Percentiles rank a stretch among this genome's conserved stretches.
Conservation (phyloP, 2,329 filamentous ascomycete species). For the Penicillium oxalicum region DNA sequence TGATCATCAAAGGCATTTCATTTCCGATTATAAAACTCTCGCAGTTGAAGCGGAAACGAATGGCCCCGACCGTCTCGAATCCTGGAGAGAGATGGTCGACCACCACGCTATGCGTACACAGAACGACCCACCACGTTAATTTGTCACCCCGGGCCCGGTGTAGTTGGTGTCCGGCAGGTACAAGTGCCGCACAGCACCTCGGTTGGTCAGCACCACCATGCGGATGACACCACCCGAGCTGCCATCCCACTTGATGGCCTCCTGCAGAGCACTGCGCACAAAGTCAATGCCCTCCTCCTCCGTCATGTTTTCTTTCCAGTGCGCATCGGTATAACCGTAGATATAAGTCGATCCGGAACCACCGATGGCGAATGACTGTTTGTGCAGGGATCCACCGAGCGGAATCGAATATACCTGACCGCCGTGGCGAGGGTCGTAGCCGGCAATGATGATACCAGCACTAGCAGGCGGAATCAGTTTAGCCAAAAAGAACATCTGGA, state of each 20-base stretch:
- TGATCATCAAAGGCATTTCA: no score
- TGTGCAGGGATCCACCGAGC: conserved; percentile 92
- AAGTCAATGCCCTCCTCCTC: conserved; percentile 86
- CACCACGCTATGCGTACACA: conserved; percentile 18
- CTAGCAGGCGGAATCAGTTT: conserved; percentile 41
- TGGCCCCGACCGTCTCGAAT: not conserved
- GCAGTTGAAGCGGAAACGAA: no score
- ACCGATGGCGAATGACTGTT: conserved; percentile 91
- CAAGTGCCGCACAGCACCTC: conserved; percentile 85
- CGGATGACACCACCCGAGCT: conserved; percentile 97
- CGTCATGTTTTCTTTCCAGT: conserved; percentile 94
- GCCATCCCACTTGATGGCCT: conserved; percentile 99
- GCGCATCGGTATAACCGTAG: conserved; percentile 94
- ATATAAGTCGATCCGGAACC: conserved; percentile 98
- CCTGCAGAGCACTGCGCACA: conserved; percentile 81
- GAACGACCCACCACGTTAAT: conserved; percentile 17
- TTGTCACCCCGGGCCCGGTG: conserved; percentile 58
- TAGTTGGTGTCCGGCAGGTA: conserved; percentile 94
- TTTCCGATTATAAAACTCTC: no score
- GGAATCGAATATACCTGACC: conserved; percentile 98
- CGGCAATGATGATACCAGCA: conserved; percentile 96
- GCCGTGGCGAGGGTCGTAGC: conserved; percentile 89
- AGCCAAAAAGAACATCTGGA: not conserved
- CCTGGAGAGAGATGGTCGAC: not conserved
- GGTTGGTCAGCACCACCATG: conserved; percentile 89